These are phyloP conservation scores for Boletus rufocinnamomeus DNA, from an alignment of 768 basidiomycete species.

Conservation along the genomic window DNA sequence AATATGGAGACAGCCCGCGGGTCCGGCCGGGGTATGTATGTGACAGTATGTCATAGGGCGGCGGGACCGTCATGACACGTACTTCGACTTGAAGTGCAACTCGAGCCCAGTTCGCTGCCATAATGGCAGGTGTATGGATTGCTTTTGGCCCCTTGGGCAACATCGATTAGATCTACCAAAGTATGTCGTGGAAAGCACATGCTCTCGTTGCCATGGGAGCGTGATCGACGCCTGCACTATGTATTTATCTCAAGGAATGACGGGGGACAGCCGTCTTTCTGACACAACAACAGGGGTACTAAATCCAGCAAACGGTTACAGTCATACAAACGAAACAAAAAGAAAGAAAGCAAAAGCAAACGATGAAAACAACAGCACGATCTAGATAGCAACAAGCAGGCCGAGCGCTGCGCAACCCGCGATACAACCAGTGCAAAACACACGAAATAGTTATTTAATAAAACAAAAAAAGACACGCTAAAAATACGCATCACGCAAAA, in stretches of 20 bases:
- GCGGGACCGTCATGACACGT: too few relatives aligned
- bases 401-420: background rate
- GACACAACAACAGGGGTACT: background rate
- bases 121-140: too few relatives aligned
- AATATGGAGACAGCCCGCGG: too few relatives aligned
- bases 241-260: background rate
- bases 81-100: too few relatives aligned
- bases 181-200: background rate
- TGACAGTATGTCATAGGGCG: too few relatives aligned
- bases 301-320: background rate
- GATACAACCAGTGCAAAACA: background rate
- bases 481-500: constrained; percentile 6
- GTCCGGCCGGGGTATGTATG: too few relatives aligned
- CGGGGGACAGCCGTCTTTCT: background rate
- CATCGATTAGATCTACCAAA: background rate
- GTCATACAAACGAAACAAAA: background rate
- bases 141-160: too few relatives aligned
- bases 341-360: background rate
- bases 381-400: background rate
- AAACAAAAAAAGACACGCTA: background rate
- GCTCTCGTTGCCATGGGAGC: background rate
- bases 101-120: background rate
- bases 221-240: background rate
- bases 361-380: background rate
- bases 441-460: background rate